phyloP scores from a whole-genome alignment of 2,329 filamentous ascomycete species.

The Chaetomiaceae sp. region DNA sequence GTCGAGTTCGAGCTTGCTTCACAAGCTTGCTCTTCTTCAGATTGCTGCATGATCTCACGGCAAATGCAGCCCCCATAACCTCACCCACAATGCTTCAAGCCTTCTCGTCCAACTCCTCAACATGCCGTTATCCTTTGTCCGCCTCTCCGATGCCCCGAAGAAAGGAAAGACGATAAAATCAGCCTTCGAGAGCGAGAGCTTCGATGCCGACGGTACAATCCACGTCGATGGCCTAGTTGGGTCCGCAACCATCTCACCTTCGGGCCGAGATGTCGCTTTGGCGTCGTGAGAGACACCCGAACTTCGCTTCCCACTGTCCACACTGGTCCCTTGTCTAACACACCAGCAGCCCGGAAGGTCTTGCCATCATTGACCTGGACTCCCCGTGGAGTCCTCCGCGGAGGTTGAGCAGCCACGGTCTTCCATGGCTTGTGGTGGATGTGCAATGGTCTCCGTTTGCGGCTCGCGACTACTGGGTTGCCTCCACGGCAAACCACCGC shows the following conservation, averaged over 20 bases:
- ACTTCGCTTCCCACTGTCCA: not conserved
- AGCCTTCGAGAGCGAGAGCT: conserved; percentile 81
- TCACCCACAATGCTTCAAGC: conserved; percentile 8
- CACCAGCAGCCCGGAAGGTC: conserved; percentile 63
- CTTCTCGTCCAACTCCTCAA: conserved; percentile 19
- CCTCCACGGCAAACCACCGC: conserved; percentile 90
- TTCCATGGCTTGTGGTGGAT: conserved; percentile 92
- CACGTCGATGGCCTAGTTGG: conserved; percentile 77
- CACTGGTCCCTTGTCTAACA: not conserved
- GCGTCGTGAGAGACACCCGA: conserved; percentile 57
- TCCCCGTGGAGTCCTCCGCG: conserved; percentile 82
- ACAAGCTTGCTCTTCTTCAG: not conserved
- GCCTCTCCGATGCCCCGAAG: conserved; percentile 40
- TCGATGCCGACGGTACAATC: conserved; percentile 79
- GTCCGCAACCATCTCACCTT: conserved; percentile 89
- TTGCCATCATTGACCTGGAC: conserved; percentile 89
- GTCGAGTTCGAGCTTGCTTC: not conserved
- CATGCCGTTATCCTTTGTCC: conserved; percentile 48
- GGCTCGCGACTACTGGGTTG: conserved; percentile 84
- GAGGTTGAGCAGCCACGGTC: conserved; percentile 73
- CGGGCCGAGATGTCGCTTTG: conserved; percentile 82
- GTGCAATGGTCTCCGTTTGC: conserved; percentile 97
- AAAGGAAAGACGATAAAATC: conserved; percentile 59
- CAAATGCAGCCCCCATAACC: not conserved
- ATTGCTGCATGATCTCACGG: not conserved